phyloP scores from a whole-genome alignment of 2,329 filamentous ascomycete species.

The Dactylellina parvicollis region DNA sequence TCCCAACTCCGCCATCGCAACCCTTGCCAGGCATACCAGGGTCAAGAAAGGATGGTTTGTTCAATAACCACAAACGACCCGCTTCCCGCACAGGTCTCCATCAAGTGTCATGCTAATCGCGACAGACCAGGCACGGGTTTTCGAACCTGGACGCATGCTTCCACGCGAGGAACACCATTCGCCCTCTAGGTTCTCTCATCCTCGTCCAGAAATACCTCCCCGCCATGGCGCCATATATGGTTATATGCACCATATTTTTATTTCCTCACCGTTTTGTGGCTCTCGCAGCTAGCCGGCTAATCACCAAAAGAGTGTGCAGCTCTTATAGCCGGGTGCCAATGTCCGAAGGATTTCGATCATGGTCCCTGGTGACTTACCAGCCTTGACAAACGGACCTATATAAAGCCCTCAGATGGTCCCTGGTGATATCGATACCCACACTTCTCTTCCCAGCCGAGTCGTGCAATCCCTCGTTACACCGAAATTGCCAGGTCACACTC shows the following conservation, averaged over 20 bases:
- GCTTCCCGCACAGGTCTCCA: too few species aligned
- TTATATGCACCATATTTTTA: neutral
- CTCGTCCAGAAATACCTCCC: neutral
- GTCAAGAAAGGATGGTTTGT: too few species aligned
- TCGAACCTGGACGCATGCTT: constrained; percentile 20
- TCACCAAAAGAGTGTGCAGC: neutral
- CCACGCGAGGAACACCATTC: constrained; percentile 26
- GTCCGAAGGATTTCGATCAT: neutral
- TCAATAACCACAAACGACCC: too few species aligned
- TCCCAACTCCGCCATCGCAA: neutral
- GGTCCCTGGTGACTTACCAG: too few species aligned
- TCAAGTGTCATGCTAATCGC: neutral
- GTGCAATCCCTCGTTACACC: neutral
- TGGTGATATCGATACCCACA: neutral
- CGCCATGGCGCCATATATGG: neutral
- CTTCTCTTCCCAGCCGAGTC: neutral
- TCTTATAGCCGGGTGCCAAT: constrained; percentile 26
- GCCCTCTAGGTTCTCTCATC: neutral
- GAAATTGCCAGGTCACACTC: neutral
- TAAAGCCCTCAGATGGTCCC: constrained; percentile 4
- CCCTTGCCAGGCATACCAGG: too few species aligned
- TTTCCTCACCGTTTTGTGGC: neutral
- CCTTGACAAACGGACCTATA: too few species aligned
- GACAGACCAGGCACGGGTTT: neutral
- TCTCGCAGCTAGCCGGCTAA: neutral